Evolutionary conservation across 2,329 filamentous ascomycete species (phyloP).

Genomic region (Plectosphaerella sp.): DNA sequence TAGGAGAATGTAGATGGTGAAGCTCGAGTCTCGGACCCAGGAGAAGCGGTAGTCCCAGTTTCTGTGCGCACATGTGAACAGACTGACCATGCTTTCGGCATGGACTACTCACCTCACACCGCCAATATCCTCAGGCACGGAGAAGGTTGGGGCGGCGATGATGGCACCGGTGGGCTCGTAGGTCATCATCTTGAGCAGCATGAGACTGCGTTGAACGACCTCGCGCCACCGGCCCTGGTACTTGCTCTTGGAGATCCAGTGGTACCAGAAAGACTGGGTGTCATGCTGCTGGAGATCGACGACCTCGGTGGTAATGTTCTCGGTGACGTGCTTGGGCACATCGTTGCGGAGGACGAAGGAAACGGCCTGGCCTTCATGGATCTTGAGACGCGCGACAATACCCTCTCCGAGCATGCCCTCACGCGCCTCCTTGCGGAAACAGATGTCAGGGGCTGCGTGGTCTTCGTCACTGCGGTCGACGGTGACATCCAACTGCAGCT

Average conservation of each 20-base stretch:
- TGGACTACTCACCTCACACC: constrained; percentile 40
- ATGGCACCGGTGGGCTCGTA: constrained; percentile 78
- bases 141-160: constrained; percentile 72
- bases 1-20: constrained; percentile 73
- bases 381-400: constrained; percentile 52
- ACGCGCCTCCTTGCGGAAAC: constrained; percentile 49
- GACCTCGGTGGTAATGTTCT: constrained; percentile 51
- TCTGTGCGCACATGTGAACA: constrained; percentile 19
- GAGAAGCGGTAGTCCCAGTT: constrained; percentile 74
- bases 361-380: constrained; percentile 63
- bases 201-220: constrained; percentile 64
- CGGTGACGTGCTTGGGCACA: constrained; percentile 50
- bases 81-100: too few relatives aligned
- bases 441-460: constrained; percentile 40
- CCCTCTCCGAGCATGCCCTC: constrained; percentile 56
- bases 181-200: constrained; percentile 72
- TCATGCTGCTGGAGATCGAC: constrained; percentile 62
- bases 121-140: constrained; percentile 69
- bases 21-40: constrained; percentile 74
- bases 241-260: constrained; percentile 66
- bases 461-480: constrained; percentile 54
- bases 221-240: constrained; percentile 72
- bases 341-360: constrained; percentile 67
- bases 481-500: constrained; percentile 64
- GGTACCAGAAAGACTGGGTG: constrained; percentile 68